Evolutionary conservation across 2,329 filamentous ascomycete species (phyloP).

Genomic region (Botrytis squamosa): DNA sequence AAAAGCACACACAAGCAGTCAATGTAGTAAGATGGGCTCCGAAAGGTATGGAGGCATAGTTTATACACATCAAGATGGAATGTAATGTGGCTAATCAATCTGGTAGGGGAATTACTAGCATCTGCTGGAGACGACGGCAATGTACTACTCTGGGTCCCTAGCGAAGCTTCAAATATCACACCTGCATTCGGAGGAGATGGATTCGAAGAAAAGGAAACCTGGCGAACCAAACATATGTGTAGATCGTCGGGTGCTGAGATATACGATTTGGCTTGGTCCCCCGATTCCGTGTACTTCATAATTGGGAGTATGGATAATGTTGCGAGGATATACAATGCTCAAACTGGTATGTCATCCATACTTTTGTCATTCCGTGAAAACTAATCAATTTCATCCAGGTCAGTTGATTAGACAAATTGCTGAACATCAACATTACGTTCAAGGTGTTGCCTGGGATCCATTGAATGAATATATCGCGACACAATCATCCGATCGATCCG

Average conservation of each 20-base stretch:
- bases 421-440: conserved; percentile 96
- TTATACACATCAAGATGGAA: not conserved
- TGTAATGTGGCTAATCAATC: conserved; percentile 18
- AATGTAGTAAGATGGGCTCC: conserved; percentile 97
- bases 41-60: conserved; percentile 60
- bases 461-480: conserved; percentile 97
- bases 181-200: conserved; percentile 75
- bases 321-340: conserved; percentile 92
- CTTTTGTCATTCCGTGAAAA: not conserved
- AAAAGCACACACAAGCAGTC: conserved; percentile 94
- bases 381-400: conserved; percentile 42
- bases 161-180: conserved; percentile 67
- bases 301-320: conserved; percentile 99
- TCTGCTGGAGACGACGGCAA: conserved; percentile 98
- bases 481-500: conserved; percentile 95
- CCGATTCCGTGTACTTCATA: conserved; percentile 94
- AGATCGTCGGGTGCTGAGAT: conserved; percentile 93
- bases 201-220: conserved; percentile 91
- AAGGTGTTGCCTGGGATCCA: conserved; percentile 97
- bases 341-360: conserved; percentile 62
- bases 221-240: conserved; percentile 97
- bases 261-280: conserved; percentile 97
- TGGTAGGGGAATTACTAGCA: conserved; percentile 81
- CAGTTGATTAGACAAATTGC: conserved; percentile 85
- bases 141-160: conserved; percentile 89